These are phyloP conservation scores for Aspergillus hiratsukae DNA, from an alignment of 2,329 filamentous ascomycete genomes.

Conservation along the genomic window DNA sequence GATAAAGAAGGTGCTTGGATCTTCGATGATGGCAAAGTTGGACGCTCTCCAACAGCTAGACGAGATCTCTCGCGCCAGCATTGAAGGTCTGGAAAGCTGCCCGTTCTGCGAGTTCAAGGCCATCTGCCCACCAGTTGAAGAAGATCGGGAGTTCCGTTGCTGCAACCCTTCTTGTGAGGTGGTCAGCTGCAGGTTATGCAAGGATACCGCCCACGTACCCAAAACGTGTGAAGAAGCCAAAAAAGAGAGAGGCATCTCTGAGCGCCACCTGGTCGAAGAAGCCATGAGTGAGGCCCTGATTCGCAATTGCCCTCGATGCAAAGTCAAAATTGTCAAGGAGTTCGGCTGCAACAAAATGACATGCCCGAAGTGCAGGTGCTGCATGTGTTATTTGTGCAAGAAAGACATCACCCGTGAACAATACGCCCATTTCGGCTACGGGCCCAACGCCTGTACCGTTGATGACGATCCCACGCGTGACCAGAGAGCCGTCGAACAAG, in stretches of 20 bases:
- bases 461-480: slow-evolving; percentile 15
- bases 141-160: slow-evolving; percentile 71
- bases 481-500: slow-evolving; percentile 24
- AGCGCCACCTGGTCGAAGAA: slow-evolving; percentile 70
- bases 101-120: slow-evolving; percentile 80
- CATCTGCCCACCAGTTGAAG: slow-evolving; percentile 62
- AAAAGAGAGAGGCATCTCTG: slow-evolving; percentile 55
- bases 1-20: slow-evolving; percentile 54
- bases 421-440: slow-evolving; percentile 67
- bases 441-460: slow-evolving; percentile 36
- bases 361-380: slow-evolving; percentile 57
- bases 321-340: slow-evolving; percentile 74
- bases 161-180: slow-evolving; percentile 60
- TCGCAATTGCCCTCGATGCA: slow-evolving; percentile 62
- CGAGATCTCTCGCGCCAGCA: slow-evolving; percentile 62
- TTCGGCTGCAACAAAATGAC: slow-evolving; percentile 79
- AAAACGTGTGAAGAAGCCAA: slow-evolving; percentile 65
- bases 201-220: slow-evolving; percentile 65
- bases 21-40: slow-evolving; percentile 57
- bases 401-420: slow-evolving; percentile 52
- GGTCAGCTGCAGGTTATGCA: slow-evolving; percentile 65
- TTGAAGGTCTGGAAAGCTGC: slow-evolving; percentile 70
- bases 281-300: slow-evolving; percentile 78
- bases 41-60: slow-evolving; percentile 68
- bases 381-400: slow-evolving; percentile 61